These are phyloP conservation scores for Solanum tarijense DNA, from an alignment of 257 asterid genomes.

Conservation along the genomic window DNA sequence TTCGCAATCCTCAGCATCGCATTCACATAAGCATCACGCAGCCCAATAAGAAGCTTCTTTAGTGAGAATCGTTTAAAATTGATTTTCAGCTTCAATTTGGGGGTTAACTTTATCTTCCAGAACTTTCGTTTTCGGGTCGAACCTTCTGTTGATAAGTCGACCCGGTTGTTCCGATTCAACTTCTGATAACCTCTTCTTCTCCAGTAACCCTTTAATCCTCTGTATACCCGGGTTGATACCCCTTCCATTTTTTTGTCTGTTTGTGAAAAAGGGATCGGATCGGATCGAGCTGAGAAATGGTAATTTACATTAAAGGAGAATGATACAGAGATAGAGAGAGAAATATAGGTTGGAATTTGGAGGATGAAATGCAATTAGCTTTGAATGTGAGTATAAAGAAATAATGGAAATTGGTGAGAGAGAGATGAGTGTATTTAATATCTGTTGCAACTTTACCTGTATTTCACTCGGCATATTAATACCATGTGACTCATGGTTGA, in stretches of 20 bases:
- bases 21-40: conserved; percentile 30
- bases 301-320: not conserved
- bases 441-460: not conserved
- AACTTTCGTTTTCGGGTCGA: conserved; percentile 1
- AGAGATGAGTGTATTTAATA: not conserved
- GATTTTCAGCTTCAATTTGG: conserved; percentile 19
- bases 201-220: conserved; percentile 24
- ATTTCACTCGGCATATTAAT: not conserved
- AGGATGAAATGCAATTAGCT: not conserved
- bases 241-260: conserved; percentile 14
- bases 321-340: not conserved
- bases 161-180: conserved; percentile 9
- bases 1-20: conserved; percentile 22
- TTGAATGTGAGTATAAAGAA: not conserved
- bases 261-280: not conserved
- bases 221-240: not conserved
- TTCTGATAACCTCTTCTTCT: conserved; percentile 19
- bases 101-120: conserved; percentile 19
- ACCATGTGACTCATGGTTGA: not conserved
- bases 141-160: not conserved
- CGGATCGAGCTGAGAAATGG: not conserved
- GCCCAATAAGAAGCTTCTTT: conserved; percentile 11
- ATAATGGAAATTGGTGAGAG: not conserved
- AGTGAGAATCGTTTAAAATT: conserved; percentile 13
- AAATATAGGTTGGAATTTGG: not conserved